Evolutionary conservation across 306 rosid species (phyloP).

Genomic region (Lagenaria siceraria): DNA sequence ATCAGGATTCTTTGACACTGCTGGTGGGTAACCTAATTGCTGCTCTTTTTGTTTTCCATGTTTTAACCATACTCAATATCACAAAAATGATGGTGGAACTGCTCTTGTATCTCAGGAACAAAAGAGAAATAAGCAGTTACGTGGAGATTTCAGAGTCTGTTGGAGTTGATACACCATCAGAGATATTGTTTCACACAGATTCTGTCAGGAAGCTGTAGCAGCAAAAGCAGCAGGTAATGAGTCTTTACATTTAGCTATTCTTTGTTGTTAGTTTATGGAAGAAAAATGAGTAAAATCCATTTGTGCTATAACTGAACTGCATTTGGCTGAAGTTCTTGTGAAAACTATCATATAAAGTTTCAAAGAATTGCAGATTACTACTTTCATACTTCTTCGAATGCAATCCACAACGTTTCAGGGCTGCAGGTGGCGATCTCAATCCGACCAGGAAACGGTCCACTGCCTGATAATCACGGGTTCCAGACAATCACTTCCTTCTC

Average conservation of each 20-base stretch:
- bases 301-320: not conserved
- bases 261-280: not conserved
- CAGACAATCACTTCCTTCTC: conserved; percentile 57
- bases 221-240: conserved; percentile 86
- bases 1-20: conserved; percentile 89
- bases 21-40: conserved; percentile 57
- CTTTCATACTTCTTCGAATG: not conserved
- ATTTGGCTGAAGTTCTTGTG: not conserved
- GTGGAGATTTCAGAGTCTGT: conserved; percentile 60
- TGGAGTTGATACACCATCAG: conserved; percentile 80
- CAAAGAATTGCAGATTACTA: not conserved
- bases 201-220: conserved; percentile 80
- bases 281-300: not conserved
- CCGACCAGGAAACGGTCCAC: conserved; percentile 91
- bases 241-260: not conserved
- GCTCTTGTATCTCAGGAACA: conserved; percentile 44
- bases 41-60: not conserved
- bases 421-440: conserved; percentile 67
- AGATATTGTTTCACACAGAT: conserved; percentile 76
- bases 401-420: conserved; percentile 31
- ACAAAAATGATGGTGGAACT: not conserved
- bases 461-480: conserved; percentile 77
- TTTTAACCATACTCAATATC: not conserved
- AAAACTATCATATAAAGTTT: not conserved
- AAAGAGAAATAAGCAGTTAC: conserved; percentile 65